Conservation (phyloP, 192 early-diverging fungal genomes). For the Backusella macrospora region DNA sequence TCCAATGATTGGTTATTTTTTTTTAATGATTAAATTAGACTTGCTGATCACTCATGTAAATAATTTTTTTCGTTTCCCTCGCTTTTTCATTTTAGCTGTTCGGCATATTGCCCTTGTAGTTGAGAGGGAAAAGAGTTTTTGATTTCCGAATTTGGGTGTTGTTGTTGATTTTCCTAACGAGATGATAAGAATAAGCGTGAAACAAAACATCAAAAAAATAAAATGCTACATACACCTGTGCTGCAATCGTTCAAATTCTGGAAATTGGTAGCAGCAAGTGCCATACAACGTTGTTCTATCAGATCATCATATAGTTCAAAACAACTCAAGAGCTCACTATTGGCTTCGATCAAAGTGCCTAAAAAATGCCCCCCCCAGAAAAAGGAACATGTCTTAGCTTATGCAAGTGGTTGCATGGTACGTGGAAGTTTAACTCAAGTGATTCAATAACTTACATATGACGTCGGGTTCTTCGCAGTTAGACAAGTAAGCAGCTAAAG, state of each 20-base stretch:
- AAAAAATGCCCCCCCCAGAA: constrained; percentile 4
- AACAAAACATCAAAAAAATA: background rate
- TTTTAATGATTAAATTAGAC: constrained; percentile 19
- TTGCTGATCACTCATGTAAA: background rate
- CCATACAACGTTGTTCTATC: constrained; percentile 52
- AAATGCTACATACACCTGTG: background rate
- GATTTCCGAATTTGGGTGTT: constrained; percentile 13
- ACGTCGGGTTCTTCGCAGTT: constrained; percentile 36
- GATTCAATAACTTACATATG: constrained; percentile 41
- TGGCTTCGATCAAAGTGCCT: constrained; percentile 53
- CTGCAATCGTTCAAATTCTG: constrained; percentile 25
- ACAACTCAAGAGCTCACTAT: constrained; percentile 51
- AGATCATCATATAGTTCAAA: constrained; percentile 62
- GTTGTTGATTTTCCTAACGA: constrained; percentile 11
- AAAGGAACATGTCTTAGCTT: constrained; percentile 16
- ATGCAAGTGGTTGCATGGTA: background rate
- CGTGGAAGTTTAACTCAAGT: background rate
- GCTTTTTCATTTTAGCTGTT: constrained; percentile 10
- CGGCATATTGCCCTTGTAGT: constrained; percentile 2
- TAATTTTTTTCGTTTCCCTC: background rate
- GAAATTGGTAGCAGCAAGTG: constrained; percentile 46
- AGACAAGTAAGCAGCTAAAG: constrained; percentile 43
- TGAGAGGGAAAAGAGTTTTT: background rate
- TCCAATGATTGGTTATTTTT: background rate
- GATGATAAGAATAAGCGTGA: background rate